Evolutionary conservation across 345 rosid species (phyloP).

Genomic region (Euclidium syriacum): DNA sequence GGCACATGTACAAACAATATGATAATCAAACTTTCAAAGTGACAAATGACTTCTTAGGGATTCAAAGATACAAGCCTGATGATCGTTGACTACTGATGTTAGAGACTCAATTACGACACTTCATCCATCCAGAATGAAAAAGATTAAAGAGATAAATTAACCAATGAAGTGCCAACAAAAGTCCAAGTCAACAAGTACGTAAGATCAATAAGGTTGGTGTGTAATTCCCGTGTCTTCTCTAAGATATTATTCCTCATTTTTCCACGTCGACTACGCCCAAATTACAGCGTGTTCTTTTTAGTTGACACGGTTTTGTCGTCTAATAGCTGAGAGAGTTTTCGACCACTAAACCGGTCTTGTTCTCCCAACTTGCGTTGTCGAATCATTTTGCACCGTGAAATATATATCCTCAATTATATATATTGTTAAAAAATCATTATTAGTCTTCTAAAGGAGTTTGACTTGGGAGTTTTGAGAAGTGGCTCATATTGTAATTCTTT

Average conservation of each 20-base stretch:
- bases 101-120: not conserved
- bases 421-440: not conserved
- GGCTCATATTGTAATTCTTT: conserved; percentile 7
- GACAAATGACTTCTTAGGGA: too few relatives aligned
- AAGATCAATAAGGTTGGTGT: not conserved
- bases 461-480: conserved; percentile 7
- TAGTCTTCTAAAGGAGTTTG: not conserved
- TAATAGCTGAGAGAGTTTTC: not conserved
- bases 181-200: conserved; percentile 11
- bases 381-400: conserved; percentile 8
- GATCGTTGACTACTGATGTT: not conserved
- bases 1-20: too few relatives aligned
- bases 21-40: not conserved
- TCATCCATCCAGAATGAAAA: not conserved
- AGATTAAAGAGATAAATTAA: not conserved
- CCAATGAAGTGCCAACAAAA: not conserved
- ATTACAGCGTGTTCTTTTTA: not conserved
- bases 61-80: not conserved
- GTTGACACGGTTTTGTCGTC: not conserved
- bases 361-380: not conserved
- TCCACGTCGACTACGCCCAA: not conserved
- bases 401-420: not conserved
- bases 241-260: not conserved
- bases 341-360: not conserved
- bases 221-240: conserved; percentile 7